Conservation (phyloP, 805 yeast genomes). For the Candida khao-thaluensis region DNA sequence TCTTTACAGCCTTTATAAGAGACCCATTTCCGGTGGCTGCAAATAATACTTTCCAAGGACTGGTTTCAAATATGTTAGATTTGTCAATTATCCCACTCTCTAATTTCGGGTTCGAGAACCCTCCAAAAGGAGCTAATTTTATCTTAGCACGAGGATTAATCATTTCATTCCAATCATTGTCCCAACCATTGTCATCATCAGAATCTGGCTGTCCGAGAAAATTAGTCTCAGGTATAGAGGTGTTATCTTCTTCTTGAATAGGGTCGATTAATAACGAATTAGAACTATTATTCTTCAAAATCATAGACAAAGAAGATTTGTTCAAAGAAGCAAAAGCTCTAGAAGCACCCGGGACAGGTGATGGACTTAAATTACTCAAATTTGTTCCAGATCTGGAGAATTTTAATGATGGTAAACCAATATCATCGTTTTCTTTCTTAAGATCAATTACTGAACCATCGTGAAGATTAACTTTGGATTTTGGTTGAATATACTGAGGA, state of each 20-base stretch:
- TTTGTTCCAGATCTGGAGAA: constrained; percentile 32
- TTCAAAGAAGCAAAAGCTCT: constrained; percentile 7
- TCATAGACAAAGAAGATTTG: constrained; percentile 14
- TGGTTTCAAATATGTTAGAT: constrained; percentile 49
- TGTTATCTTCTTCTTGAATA: constrained; percentile 16
- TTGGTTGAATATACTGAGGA: constrained; percentile 45
- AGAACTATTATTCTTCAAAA: constrained; percentile 26
- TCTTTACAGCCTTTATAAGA: constrained; percentile 74
- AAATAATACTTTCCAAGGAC: constrained; percentile 75
- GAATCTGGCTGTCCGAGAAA: constrained; percentile 7
- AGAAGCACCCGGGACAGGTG: neutral
- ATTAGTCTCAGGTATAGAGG: constrained; percentile 1
- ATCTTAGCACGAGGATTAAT: constrained; percentile 24
- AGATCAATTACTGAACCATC: constrained; percentile 36
- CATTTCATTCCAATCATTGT: constrained; percentile 27
- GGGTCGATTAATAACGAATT: constrained; percentile 30
- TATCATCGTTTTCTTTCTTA: constrained; percentile 28
- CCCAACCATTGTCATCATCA: constrained; percentile 20
- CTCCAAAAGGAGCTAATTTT: constrained; percentile 66
- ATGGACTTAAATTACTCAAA: constrained; percentile 16
- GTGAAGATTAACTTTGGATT: constrained; percentile 34
- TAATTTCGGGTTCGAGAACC: constrained; percentile 63
- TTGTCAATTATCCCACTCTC: constrained; percentile 43
- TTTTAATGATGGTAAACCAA: constrained; percentile 37
- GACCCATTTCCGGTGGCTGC: constrained; percentile 83